These are phyloP conservation scores for Rhizopus delemar DNA, from an alignment of 371 early-diverging fungal genomes.

Conservation along the genomic window DNA sequence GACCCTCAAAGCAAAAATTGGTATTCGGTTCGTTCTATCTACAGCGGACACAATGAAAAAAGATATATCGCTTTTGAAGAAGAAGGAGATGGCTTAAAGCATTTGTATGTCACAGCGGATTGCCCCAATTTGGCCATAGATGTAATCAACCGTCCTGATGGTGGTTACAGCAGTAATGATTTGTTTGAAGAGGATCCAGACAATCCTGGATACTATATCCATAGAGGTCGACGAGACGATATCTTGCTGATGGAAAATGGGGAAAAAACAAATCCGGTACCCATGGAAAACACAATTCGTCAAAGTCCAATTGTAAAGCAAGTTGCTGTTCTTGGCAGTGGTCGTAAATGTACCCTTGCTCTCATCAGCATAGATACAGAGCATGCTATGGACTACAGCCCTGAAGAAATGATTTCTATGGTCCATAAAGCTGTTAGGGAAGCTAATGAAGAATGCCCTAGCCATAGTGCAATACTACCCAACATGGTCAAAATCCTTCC, in stretches of 20 bases:
- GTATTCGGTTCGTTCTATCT: slow-evolving; percentile 8
- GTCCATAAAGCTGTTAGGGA: slow-evolving; percentile 33
- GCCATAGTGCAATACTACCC: slow-evolving; percentile 35
- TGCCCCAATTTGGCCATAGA: slow-evolving; percentile 23
- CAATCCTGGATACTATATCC: slow-evolving; percentile 24
- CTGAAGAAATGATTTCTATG: slow-evolving; percentile 23
- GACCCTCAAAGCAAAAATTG: slow-evolving; percentile 9
- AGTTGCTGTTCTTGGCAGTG: slow-evolving; percentile 33
- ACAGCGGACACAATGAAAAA: neutral
- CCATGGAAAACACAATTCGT: slow-evolving; percentile 37
- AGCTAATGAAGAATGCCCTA: slow-evolving; percentile 41
- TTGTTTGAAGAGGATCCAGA: slow-evolving; percentile 28
- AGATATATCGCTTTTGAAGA: slow-evolving; percentile 15
- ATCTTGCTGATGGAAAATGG: slow-evolving; percentile 45
- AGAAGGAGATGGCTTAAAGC: neutral
- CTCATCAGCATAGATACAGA: slow-evolving; percentile 29
- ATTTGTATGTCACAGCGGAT: neutral
- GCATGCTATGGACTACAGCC: slow-evolving; percentile 14
- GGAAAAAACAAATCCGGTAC: slow-evolving; percentile 50
- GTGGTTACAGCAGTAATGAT: slow-evolving; percentile 39
- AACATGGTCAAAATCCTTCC: slow-evolving; percentile 32
- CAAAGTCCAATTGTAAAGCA: slow-evolving; percentile 23
- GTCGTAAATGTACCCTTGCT: slow-evolving; percentile 35
- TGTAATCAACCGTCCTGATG: slow-evolving; percentile 33
- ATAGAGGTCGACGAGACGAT: slow-evolving; percentile 43